Evolutionary conservation across 108 stramenopile species (phyloP).

Genomic region (Cyclotella choctawhatcheeana): DNA sequence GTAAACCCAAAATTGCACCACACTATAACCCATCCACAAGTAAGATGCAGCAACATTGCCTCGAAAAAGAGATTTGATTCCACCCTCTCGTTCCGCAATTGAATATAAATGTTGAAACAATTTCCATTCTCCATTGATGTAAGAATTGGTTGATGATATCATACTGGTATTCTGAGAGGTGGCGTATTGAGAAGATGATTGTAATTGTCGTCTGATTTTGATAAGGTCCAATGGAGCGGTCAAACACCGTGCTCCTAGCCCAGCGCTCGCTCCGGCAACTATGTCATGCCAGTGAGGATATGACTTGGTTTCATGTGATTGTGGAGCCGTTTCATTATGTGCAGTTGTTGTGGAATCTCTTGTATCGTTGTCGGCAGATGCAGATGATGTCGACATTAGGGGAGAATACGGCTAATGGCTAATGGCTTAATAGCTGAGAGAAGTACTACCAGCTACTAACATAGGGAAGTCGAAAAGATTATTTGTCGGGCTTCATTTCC

Average conservation of each 20-base stretch:
- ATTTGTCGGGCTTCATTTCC: no score
- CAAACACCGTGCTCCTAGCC: conserved; percentile 63
- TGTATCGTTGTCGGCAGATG: no score
- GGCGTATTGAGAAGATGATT: conserved; percentile 24
- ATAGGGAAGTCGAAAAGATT: no score
- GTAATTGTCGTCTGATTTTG: conserved; percentile 88
- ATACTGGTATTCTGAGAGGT: no score
- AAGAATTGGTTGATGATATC: not conserved
- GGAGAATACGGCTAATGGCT: no score
- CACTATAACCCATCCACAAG: conserved; percentile 91
- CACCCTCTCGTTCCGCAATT: conserved; percentile 82
- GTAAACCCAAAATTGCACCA: conserved; percentile 90
- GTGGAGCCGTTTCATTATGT: no score
- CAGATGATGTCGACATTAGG: no score
- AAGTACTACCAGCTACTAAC: no score
- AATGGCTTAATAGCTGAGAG: no score
- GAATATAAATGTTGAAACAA: conserved; percentile 22
- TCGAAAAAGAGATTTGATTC: conserved; percentile 76
- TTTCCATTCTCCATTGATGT: conserved; percentile 34
- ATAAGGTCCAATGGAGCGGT: conserved; percentile 93
- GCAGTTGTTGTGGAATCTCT: no score
- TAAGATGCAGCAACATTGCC: conserved; percentile 93
- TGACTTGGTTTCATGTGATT: no score
- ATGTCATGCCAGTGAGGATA: conserved; percentile 59
- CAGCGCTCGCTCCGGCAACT: conserved; percentile 64